A percentile compares a stretch with the other conserved stretches of the same genome.
Evolutionary conservation across 2,329 filamentous ascomycete genomes (phyloP).

Genomic region (Pseudogymnoascus sp.): DNA sequence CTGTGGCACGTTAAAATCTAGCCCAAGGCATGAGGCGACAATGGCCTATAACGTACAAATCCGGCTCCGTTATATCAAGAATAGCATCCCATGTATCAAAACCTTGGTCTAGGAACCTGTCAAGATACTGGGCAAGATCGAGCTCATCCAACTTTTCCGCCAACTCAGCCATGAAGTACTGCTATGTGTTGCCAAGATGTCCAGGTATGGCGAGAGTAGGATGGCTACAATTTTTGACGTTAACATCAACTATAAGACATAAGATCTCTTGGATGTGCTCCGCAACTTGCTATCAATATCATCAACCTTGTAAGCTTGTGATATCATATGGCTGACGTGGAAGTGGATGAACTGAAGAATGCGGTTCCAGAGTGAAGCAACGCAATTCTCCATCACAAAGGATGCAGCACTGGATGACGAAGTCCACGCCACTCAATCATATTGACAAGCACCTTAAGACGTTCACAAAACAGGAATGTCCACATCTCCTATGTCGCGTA

Average conservation of each 20-base stretch:
- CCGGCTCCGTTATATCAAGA: conserved; percentile 75
- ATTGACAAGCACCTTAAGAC: not conserved
- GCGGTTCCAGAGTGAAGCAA: no score
- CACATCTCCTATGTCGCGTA: not conserved
- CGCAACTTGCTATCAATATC: no score
- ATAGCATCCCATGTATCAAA: conserved; percentile 83
- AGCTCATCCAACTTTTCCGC: conserved; percentile 63
- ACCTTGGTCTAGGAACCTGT: conserved; percentile 66
- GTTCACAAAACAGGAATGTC: not conserved
- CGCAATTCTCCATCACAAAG: no score
- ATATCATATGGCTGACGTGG: no score
- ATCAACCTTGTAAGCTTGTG: no score
- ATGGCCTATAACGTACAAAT: conserved; percentile 48
- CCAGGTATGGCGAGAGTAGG: not conserved
- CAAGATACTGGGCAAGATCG: conserved; percentile 70
- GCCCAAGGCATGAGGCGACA: not conserved
- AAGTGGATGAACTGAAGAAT: no score
- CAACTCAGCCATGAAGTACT: conserved; percentile 40
- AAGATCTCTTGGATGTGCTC: no score
- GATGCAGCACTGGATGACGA: not conserved
- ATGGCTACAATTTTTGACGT: no score
- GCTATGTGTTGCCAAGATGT: not conserved
- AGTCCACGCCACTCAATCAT: not conserved
- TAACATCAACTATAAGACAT: no score
- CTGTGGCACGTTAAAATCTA: conserved; percentile 33